A percentile compares a stretch with the other conserved stretches of the same genome.
These are phyloP conservation scores for Phytophthora kernoviae DNA, from an alignment of 352 stramenopile species.

Conservation along the genomic window DNA sequence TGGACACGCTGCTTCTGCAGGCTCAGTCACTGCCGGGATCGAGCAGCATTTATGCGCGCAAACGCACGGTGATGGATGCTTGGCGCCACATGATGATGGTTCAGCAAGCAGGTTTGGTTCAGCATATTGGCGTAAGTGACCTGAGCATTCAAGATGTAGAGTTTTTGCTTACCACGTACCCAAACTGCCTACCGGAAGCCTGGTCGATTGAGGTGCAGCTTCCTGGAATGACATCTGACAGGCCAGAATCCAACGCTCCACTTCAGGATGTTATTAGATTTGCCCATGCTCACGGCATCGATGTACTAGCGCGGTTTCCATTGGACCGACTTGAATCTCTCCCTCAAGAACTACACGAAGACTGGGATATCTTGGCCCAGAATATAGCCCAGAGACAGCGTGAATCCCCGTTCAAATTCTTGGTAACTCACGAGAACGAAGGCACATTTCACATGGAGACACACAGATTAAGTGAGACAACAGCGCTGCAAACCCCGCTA, in stretches of 20 bases:
- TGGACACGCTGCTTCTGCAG: conserved; percentile 54
- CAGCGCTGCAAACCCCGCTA: conserved; percentile 38
- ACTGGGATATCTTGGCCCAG: conserved; percentile 37
- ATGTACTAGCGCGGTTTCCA: conserved; percentile 49
- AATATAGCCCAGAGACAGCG: conserved; percentile 40
- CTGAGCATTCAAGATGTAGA: conserved; percentile 62
- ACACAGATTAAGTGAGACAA: conserved; percentile 22
- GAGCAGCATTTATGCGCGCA: conserved; percentile 34
- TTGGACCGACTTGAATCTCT: conserved; percentile 28
- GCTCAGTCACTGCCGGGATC: conserved; percentile 18
- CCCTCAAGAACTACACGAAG: conserved; percentile 12
- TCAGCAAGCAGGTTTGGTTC: conserved; percentile 37
- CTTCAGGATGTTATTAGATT: conserved; percentile 36
- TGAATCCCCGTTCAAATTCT: conserved; percentile 40
- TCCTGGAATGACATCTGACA: conserved; percentile 1
- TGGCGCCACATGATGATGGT: conserved; percentile 52
- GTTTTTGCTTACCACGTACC: conserved; percentile 48
- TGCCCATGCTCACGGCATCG: conserved; percentile 44
- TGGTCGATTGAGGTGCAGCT: conserved; percentile 27
- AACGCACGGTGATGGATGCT: conserved; percentile 45
- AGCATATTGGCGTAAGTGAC: conserved; percentile 48
- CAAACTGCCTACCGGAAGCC: conserved; percentile 23
- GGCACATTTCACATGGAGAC: conserved; percentile 39
- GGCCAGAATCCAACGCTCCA: conserved; percentile 10
- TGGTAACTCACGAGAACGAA: conserved; percentile 53